phyloP scores from a whole-genome alignment of 352 stramenopile species.

The Thraustotheca clavata region DNA sequence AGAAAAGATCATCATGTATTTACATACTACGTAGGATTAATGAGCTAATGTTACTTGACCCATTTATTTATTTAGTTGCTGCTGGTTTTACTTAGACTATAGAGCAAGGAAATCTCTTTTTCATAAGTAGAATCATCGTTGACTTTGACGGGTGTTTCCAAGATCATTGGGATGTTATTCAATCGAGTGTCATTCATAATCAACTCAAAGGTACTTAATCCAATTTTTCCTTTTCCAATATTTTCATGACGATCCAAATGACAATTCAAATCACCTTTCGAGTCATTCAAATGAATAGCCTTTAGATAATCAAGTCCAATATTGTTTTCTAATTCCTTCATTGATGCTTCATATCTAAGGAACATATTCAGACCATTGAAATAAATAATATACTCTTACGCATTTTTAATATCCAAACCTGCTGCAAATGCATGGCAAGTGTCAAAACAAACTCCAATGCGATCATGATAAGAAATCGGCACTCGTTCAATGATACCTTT shows the following conservation, averaged over 20 bases:
- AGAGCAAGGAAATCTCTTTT: slow-evolving; percentile 14
- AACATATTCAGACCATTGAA: slow-evolving; percentile 3
- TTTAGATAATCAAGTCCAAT: slow-evolving; percentile 35
- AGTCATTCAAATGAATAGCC: slow-evolving; percentile 42
- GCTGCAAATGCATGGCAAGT: slow-evolving; percentile 39
- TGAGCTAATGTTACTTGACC: too few species aligned
- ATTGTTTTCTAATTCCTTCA: slow-evolving; percentile 25
- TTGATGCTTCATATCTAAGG: slow-evolving; percentile 29
- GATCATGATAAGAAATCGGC: background rate
- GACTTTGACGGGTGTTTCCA: slow-evolving; percentile 31
- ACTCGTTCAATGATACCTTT: slow-evolving; percentile 28
- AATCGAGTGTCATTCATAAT: slow-evolving; percentile 35
- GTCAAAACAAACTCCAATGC: slow-evolving; percentile 37
- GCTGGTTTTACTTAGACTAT: background rate
- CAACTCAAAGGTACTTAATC: slow-evolving; percentile 29
- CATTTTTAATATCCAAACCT: slow-evolving; percentile 24
- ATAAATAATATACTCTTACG: background rate
- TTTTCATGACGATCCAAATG: slow-evolving; percentile 35
- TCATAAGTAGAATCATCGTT: slow-evolving; percentile 12
- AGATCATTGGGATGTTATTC: slow-evolving; percentile 33
- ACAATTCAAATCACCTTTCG: slow-evolving; percentile 27
- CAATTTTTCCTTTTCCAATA: slow-evolving; percentile 31
- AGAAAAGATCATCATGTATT: too few species aligned
- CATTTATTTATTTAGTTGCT: too few species aligned
- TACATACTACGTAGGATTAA: too few species aligned